These are phyloP conservation scores for Leccinum fuscescens DNA, from an alignment of 1,284 basidiomycete species.

Conservation along the genomic window DNA sequence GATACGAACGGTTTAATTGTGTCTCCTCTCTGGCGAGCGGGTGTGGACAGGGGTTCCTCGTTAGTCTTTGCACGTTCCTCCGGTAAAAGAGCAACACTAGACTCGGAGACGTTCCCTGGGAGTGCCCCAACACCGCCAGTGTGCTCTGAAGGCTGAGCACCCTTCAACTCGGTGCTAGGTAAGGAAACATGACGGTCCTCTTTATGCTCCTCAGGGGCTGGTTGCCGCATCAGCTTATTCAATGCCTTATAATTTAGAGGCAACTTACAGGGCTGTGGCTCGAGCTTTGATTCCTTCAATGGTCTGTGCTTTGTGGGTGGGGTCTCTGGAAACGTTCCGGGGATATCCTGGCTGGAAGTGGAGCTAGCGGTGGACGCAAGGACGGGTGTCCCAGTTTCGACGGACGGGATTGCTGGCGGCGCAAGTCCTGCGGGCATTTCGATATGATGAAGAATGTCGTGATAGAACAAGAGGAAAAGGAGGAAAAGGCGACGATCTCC, in stretches of 20 bases:
- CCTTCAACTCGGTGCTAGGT: constrained; percentile 28
- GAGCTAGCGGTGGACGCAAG: constrained; percentile 11
- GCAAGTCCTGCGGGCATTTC: constrained; percentile 13
- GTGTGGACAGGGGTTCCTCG: neutral
- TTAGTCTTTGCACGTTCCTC: constrained; percentile 28
- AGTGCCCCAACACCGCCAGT: constrained; percentile 30
- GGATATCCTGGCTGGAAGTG: constrained; percentile 4
- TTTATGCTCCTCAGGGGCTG: constrained; percentile 6
- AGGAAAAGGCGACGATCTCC: neutral
- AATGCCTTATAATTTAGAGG: neutral
- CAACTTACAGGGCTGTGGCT: constrained; percentile 13
- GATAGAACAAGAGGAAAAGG: neutral
- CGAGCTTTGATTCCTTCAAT: neutral
- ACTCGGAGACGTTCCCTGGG: constrained; percentile 32
- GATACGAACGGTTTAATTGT: constrained; percentile 16
- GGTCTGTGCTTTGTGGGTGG: neutral
- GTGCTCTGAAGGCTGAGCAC: constrained; percentile 29
- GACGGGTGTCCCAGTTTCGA: constrained; percentile 23
- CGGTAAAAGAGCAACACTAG: constrained; percentile 32
- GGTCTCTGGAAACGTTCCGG: neutral
- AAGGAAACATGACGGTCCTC: constrained; percentile 14
- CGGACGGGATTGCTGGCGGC: constrained; percentile 18
- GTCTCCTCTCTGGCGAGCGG: constrained; percentile 17
- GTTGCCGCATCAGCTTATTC: constrained; percentile 2
- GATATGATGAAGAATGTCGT: neutral